Conservation (phyloP, 2,329 filamentous ascomycete genomes). For the Parastagonospora nodorum region DNA sequence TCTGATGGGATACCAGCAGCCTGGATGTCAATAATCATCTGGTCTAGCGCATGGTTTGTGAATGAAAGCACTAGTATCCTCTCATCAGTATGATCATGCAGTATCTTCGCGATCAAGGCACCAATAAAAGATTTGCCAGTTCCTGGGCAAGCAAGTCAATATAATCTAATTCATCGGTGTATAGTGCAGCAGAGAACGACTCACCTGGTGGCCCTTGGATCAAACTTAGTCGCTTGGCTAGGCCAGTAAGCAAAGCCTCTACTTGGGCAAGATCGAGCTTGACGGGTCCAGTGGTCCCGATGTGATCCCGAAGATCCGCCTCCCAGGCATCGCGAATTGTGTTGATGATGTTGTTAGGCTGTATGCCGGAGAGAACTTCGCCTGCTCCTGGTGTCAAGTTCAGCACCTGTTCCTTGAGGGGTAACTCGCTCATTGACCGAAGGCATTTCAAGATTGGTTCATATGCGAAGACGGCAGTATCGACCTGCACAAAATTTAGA, state of each 20-base stretch:
- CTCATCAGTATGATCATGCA: constrained; percentile 57
- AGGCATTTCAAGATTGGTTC: constrained; percentile 68
- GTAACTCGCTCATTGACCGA: constrained; percentile 60
- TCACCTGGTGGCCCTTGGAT: constrained; percentile 76
- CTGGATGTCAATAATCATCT: constrained; percentile 65
- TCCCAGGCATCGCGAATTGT: constrained; percentile 21
- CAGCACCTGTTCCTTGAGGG: constrained; percentile 61
- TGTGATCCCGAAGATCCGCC: constrained; percentile 21
- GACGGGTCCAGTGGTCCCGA: constrained; percentile 32
- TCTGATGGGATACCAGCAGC: constrained; percentile 59
- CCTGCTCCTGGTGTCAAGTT: constrained; percentile 18
- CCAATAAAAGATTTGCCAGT: constrained; percentile 80
- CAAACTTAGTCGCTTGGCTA: constrained; percentile 61
- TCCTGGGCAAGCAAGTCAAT: constrained; percentile 41
- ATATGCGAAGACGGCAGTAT: constrained; percentile 71
- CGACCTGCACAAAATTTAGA: constrained; percentile 62
- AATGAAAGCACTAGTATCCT: constrained; percentile 69
- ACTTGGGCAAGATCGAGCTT: constrained; percentile 61
- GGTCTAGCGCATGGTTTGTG: constrained; percentile 61
- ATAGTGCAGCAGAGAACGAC: neutral
- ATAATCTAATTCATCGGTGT: constrained; percentile 5
- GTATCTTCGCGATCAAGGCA: constrained; percentile 62
- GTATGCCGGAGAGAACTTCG: constrained; percentile 28
- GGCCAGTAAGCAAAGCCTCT: constrained; percentile 59
- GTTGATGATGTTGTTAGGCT: constrained; percentile 29